Percentiles rank a stretch among this genome's conserved stretches.
Conservation (phyloP, 345 rosid genomes). For the Syzygium aqueum region DNA sequence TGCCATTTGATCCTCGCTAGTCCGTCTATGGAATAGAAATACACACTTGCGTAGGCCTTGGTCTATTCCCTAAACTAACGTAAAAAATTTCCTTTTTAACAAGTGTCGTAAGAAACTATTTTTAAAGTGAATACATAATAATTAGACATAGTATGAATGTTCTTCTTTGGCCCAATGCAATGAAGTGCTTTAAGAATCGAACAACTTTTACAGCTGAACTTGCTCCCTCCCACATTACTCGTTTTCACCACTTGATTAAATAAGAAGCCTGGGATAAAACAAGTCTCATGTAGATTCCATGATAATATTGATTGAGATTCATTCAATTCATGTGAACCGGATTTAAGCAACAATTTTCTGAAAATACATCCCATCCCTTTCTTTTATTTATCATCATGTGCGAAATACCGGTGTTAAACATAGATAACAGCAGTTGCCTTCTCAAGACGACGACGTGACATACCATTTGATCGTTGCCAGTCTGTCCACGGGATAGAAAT, state of each 20-base stretch:
- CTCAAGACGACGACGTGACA: rapidly evolving
- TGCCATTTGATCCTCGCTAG: neutral
- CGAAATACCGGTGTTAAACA: rapidly evolving
- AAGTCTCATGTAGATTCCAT: too few species aligned
- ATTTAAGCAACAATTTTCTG: neutral
- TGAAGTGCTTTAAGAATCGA: neutral
- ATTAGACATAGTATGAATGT: neutral
- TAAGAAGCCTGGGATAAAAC: neutral
- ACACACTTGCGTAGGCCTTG: neutral
- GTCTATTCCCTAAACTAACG: neutral
- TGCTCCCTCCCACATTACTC: neutral
- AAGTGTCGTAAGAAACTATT: neutral
- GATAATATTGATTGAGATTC: neutral
- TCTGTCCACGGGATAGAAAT: neutral
- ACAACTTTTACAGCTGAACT: neutral
- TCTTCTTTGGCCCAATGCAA: neutral
- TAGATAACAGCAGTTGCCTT: neutral
- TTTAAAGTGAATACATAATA: neutral
- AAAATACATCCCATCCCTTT: neutral
- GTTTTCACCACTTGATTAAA: neutral
- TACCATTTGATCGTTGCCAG: neutral
- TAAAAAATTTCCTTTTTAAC: rapidly evolving
- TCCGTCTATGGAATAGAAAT: neutral
- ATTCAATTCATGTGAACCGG: neutral
- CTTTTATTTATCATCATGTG: neutral